Evolutionary conservation across 2,329 filamentous ascomycete species (phyloP).

Genomic region (Ceratocystis albifundus): DNA sequence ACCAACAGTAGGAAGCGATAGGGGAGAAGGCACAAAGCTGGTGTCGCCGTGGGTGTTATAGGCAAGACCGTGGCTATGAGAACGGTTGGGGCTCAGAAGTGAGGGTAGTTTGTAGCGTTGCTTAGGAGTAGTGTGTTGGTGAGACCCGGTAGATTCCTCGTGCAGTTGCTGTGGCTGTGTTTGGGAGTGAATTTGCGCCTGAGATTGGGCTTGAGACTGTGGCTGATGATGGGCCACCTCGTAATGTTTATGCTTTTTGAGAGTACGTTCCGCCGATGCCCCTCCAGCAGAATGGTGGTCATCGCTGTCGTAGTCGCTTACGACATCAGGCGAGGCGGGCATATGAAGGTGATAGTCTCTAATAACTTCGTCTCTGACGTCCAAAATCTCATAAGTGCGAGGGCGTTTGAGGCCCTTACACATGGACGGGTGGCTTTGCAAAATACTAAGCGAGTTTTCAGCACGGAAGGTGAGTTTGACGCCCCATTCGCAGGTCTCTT

Average conservation of each 20-base stretch:
- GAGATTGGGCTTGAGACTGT: not conserved
- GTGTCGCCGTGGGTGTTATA: not conserved
- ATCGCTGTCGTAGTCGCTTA: constrained; percentile 22
- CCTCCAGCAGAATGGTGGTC: not conserved
- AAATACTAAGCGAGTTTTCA: constrained; percentile 31
- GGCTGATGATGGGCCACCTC: not conserved
- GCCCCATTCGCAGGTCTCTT: constrained; percentile 32
- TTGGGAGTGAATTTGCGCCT: not conserved
- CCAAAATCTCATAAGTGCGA: constrained; percentile 31
- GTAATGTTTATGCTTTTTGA: not conserved
- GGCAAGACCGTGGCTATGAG: not conserved
- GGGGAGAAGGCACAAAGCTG: constrained; percentile 1
- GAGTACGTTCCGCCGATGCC: not conserved
- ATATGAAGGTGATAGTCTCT: constrained; percentile 30
- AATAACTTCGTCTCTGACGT: constrained; percentile 32
- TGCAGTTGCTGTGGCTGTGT: not conserved
- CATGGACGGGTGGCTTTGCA: constrained; percentile 31
- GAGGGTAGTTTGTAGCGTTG: constrained; percentile 17
- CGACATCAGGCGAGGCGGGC: constrained; percentile 21
- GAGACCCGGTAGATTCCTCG: constrained; percentile 1
- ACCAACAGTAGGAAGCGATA: not conserved
- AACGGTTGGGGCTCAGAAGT: constrained; percentile 4
- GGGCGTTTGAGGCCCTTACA: constrained; percentile 27
- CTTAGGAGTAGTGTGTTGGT: constrained; percentile 10
- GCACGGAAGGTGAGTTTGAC: constrained; percentile 32